phyloP scores from a whole-genome alignment of 176 grass and related monocot species.

The Leersia perrieri region DNA sequence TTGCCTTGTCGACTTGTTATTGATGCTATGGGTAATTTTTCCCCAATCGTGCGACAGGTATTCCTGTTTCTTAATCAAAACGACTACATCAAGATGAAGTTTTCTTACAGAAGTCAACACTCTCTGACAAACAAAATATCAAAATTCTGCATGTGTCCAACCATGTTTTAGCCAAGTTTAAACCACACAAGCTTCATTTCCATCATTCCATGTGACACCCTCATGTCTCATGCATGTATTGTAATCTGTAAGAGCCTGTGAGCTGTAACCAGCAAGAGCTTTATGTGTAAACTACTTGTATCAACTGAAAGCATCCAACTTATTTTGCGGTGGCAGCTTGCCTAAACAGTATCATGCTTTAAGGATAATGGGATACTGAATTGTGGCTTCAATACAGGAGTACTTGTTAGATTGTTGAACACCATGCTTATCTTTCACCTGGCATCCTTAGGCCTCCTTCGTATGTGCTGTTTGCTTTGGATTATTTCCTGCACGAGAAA shows the following conservation, averaged over 20 bases:
- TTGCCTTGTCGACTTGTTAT: constrained; percentile 63
- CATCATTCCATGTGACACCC: background rate
- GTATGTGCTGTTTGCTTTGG: no score
- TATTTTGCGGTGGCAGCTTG: background rate
- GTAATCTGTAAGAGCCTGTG: background rate
- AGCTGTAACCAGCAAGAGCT: background rate
- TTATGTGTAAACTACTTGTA: background rate
- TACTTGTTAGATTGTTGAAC: constrained; percentile 7
- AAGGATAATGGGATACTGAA: background rate
- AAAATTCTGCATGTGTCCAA: background rate
- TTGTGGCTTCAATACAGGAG: background rate
- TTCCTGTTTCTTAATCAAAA: background rate
- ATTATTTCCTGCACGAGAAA: no score
- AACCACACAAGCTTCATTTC: background rate
- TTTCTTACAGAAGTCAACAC: background rate
- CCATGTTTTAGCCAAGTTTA: background rate
- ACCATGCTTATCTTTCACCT: constrained; percentile 4
- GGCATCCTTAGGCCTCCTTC: background rate
- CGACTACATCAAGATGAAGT: background rate
- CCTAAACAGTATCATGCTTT: background rate
- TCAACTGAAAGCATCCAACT: background rate
- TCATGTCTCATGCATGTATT: background rate
- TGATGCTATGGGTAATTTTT: constrained; percentile 98
- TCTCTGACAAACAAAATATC: background rate
- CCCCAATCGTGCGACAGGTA: constrained; percentile 89